phyloP scores from a whole-genome alignment of 23 red algal genomes.

The Gracilaria gracilis region DNA sequence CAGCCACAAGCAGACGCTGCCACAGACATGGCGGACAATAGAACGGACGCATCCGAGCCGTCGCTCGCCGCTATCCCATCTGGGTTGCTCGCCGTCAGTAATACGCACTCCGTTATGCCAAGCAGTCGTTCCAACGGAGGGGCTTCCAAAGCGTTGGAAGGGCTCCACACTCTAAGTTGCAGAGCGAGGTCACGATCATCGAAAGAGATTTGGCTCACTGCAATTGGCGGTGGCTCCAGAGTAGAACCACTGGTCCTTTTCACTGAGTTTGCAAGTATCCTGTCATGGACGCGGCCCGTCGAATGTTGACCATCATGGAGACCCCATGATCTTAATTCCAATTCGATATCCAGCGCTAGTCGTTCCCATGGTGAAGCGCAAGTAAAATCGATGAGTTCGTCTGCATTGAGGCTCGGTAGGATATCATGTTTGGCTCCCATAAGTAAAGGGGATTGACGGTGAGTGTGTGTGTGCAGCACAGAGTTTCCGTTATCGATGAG shows the following conservation, averaged over 20 bases:
- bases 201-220: slow-evolving; percentile 25
- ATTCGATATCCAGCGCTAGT: slow-evolving; percentile 63
- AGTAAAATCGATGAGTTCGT: slow-evolving; percentile 68
- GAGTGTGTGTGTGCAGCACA: background rate
- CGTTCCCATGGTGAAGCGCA: slow-evolving; percentile 73
- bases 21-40: slow-evolving; percentile 63
- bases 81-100: slow-evolving; percentile 36
- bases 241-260: background rate
- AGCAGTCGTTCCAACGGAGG: slow-evolving; percentile 62
- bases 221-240: slow-evolving; percentile 48
- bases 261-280: background rate
- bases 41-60: slow-evolving; percentile 56
- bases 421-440: slow-evolving; percentile 49
- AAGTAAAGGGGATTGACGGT: background rate
- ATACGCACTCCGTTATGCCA: slow-evolving; percentile 38
- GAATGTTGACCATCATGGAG: slow-evolving; percentile 60
- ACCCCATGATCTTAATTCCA: slow-evolving; percentile 65
- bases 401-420: slow-evolving; percentile 35
- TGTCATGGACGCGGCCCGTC: background rate
- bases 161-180: slow-evolving; percentile 30
- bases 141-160: slow-evolving; percentile 2
- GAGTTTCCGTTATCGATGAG: background rate
- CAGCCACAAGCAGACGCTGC: slow-evolving; percentile 54
- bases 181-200: slow-evolving; percentile 33
- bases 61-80: slow-evolving; percentile 61